Evolutionary conservation across 2,329 filamentous ascomycete genomes (phyloP).

Genomic region (Ceratocystis cubensis): DNA sequence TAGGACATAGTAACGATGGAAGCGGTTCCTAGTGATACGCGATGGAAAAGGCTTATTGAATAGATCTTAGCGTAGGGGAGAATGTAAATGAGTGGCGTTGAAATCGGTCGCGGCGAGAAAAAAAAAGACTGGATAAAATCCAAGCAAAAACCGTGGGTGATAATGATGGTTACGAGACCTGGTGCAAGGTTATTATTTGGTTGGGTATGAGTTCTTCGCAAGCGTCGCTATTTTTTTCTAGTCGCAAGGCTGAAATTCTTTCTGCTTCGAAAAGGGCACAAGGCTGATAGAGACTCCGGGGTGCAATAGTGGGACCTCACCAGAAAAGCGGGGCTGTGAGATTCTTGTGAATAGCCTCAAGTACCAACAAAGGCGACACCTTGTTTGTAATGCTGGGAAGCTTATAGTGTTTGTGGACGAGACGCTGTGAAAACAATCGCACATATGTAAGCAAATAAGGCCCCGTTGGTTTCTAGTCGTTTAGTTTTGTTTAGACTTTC

Average conservation of each 20-base stretch:
- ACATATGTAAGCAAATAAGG: neutral
- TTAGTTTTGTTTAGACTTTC: no score
- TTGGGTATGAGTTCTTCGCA: neutral
- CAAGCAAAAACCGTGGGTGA: neutral
- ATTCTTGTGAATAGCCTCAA: conserved; percentile 16
- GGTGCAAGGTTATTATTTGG: neutral
- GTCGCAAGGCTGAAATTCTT: conserved; percentile 17
- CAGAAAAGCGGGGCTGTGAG: conserved; percentile 11
- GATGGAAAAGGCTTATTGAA: neutral
- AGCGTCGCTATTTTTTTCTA: conserved; percentile 1
- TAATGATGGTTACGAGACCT: neutral
- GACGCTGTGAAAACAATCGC: neutral
- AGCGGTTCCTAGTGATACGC: neutral
- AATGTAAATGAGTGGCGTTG: neutral
- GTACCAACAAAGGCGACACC: neutral
- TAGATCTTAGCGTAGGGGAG: neutral
- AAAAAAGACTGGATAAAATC: neutral
- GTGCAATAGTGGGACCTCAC: neutral
- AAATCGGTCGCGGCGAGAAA: neutral
- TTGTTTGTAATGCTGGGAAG: neutral
- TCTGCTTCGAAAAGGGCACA: conserved; percentile 2
- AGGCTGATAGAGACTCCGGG: conserved; percentile 1
- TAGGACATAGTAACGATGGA: conserved; percentile 37
- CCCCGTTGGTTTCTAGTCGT: no score
- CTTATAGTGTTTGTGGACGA: neutral